Evolutionary conservation across 2,329 filamentous ascomycete genomes (phyloP), one percentile per base, ranked within the genome.

Genomic region (Pyrenophora graminea): DNA sequence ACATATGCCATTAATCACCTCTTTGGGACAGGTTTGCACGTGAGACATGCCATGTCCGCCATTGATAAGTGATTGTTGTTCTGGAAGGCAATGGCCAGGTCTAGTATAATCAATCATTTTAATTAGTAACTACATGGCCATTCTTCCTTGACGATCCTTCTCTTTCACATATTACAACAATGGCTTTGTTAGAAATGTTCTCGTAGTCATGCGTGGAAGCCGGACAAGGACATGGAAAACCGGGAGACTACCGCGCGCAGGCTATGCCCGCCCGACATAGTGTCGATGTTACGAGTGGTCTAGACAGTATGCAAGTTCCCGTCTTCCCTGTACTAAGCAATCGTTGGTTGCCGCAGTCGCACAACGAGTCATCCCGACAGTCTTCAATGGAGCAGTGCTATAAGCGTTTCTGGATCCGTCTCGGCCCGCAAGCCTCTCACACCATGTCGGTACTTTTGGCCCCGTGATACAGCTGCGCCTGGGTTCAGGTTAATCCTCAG

Each of bases 261-360:
- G 31, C 52, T 48, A 45, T 36, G 46, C 32, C 37, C 36, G 50
- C 41, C 48, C 47, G 38, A 50, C 42, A 34, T 43, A 33, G 44
- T 39, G 46, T 41, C 53, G 23, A 51, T 47, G 64, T 65, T 58
- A 51, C 66, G 56, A 32, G 15, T 51, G 44, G 53, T 34, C 44
- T 56, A 45, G 45, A 48, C 45, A 48, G 27, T 31, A 55, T 72
- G 70, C 68, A 59, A 37, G 54, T 34, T 59, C 53, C 68, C 68
- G 62, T 43, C 48, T 31, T 32, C 45, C 39, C 37, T 50, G 49
- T 52, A 39, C 51, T 47, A 49, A 46, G 53, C 61, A 56, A 56
- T 59, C 42, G 52, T 63, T 66, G 63, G 66, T 56, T 61, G 30
- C n/a, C 33, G 36, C 31, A 19, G 66, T 70, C 41, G 55, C 48